Evolutionary conservation across 805 yeast species (phyloP).

Genomic region (Metschnikowia picachoensis): DNA sequence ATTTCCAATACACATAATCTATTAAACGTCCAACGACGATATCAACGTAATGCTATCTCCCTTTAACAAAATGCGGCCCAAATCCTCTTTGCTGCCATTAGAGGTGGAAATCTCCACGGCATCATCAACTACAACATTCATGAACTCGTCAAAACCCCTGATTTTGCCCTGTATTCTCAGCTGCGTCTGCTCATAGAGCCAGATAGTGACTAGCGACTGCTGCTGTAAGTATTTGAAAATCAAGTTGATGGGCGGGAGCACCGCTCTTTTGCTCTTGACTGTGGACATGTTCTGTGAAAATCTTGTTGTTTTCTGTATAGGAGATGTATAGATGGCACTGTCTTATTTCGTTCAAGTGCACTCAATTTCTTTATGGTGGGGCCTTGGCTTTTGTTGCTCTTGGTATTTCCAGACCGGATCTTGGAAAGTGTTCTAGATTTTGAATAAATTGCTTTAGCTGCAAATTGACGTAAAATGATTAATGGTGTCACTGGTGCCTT

Average conservation of each 20-base stretch:
- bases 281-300: conserved; percentile 13
- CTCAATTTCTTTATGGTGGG: no score
- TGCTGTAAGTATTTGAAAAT: conserved; percentile 84
- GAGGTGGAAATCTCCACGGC: conserved; percentile 57
- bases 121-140: conserved; percentile 70
- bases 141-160: conserved; percentile 94
- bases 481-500: no score
- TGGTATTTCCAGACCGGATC: no score
- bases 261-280: conserved; percentile 28
- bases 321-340: no score
- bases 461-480: no score
- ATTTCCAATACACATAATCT: neutral
- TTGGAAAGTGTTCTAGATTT: no score
- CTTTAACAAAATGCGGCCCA: conserved; percentile 78
- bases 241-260: conserved; percentile 89
- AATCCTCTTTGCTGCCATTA: conserved; percentile 46
- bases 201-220: conserved; percentile 72
- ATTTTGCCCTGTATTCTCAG: conserved; percentile 77
- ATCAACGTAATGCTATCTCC: conserved; percentile 93
- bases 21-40: conserved; percentile 29
- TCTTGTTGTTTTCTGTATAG: neutral
- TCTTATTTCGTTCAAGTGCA: no score
- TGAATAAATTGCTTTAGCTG: no score
- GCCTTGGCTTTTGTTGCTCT: no score
- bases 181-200: conserved; percentile 85